phyloP scores from a whole-genome alignment of 768 basidiomycete species.

The Mycena crocata region DNA sequence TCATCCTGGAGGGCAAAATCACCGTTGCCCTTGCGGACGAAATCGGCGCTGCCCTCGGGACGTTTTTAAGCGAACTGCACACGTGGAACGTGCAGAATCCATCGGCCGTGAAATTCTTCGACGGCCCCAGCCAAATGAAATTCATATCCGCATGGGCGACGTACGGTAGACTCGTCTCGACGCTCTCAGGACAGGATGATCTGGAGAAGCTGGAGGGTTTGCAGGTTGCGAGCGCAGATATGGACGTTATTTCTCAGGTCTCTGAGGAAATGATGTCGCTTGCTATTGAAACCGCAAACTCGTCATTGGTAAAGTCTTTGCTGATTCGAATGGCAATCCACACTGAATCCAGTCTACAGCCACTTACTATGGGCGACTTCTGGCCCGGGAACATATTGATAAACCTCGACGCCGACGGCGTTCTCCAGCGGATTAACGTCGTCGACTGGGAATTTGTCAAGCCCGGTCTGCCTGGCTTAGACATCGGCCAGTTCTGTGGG shows the following conservation, averaged over 20 bases:
- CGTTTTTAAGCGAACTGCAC: slow-evolving; percentile 66
- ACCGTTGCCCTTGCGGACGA: slow-evolving; percentile 47
- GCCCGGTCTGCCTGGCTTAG: slow-evolving; percentile 66
- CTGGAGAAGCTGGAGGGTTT: neutral
- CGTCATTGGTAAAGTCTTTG: neutral
- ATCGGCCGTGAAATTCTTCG: slow-evolving; percentile 49
- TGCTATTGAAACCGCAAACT: slow-evolving; percentile 26
- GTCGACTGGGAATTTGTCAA: slow-evolving; percentile 77
- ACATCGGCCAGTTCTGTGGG: slow-evolving; percentile 74
- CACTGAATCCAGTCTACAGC: slow-evolving; percentile 36
- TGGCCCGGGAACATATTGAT: slow-evolving; percentile 80
- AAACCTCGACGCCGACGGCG: slow-evolving; percentile 43
- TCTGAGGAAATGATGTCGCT: neutral
- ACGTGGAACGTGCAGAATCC: slow-evolving; percentile 50
- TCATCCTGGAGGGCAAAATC: slow-evolving; percentile 47
- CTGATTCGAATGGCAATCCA: slow-evolving; percentile 1
- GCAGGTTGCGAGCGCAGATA: neutral
- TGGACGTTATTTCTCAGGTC: neutral
- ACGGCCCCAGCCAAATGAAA: slow-evolving; percentile 51
- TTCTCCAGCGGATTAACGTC: slow-evolving; percentile 56
- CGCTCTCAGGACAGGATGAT: neutral
- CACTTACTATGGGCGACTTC: slow-evolving; percentile 68
- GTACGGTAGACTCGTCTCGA: slow-evolving; percentile 1
- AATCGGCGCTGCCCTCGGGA: slow-evolving; percentile 66
- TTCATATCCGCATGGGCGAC: slow-evolving; percentile 13